Evolutionary conservation across 83 land plant genomes (phyloP).

Genomic region (Isoetes engelmannii): DNA sequence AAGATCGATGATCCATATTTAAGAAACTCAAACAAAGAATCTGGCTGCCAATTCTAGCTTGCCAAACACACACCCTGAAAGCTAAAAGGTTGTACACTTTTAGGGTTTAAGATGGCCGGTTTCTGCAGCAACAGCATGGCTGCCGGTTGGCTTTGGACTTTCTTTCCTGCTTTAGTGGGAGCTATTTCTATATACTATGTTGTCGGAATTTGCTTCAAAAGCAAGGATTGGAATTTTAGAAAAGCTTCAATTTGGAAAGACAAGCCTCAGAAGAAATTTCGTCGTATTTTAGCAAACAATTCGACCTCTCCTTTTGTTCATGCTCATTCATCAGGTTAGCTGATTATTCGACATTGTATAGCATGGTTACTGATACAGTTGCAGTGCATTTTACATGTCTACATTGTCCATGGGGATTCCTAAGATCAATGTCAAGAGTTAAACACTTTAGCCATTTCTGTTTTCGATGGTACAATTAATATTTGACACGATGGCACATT

Average conservation of each 20-base stretch:
- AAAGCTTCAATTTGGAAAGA: neutral
- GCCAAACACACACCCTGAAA: too few relatives aligned
- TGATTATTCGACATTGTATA: conserved; percentile 9
- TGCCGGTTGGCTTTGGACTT: too few relatives aligned
- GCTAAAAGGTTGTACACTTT: too few relatives aligned
- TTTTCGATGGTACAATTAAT: neutral
- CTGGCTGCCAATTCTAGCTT: too few relatives aligned
- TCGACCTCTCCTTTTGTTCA: conserved; percentile 62
- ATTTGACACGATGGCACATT: neutral
- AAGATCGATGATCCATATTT: too few relatives aligned
- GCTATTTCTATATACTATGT: too few relatives aligned
- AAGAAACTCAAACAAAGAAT: too few relatives aligned
- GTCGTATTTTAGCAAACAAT: conserved; percentile 60
- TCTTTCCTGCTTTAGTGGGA: too few relatives aligned
- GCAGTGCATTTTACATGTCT: neutral
- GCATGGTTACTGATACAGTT: conserved; percentile 7
- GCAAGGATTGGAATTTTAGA: too few relatives aligned
- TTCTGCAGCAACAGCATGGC: too few relatives aligned
- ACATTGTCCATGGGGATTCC: neutral
- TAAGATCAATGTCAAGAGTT: neutral
- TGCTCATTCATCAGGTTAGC: conserved; percentile 15
- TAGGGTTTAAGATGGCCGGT: too few relatives aligned
- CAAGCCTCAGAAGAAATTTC: conserved; percentile 69
- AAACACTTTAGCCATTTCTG: neutral
- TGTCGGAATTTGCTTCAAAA: too few relatives aligned